These are phyloP conservation scores for Penicillium silybi DNA, from an alignment of 495 filamentous ascomycete species.

Conservation along the genomic window DNA sequence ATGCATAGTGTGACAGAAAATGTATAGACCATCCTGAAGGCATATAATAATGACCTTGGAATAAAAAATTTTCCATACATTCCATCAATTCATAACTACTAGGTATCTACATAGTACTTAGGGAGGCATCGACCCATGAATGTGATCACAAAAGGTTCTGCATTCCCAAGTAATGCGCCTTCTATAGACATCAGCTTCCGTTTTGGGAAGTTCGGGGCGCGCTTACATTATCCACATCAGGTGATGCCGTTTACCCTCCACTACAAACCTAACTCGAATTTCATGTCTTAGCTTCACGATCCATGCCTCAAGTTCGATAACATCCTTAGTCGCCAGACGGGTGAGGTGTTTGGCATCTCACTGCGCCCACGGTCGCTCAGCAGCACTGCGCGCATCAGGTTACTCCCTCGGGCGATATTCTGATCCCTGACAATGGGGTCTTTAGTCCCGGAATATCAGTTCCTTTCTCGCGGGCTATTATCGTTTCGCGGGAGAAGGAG, in stretches of 20 bases:
- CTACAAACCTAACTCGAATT: not conserved
- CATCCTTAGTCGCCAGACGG: conserved; percentile 35
- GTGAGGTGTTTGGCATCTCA: conserved; percentile 40
- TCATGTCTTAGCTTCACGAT: not conserved
- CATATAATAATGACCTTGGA: not conserved
- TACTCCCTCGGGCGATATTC: conserved; percentile 31
- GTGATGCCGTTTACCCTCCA: conserved; percentile 7
- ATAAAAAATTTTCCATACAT: not conserved
- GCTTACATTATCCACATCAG: conserved; percentile 20
- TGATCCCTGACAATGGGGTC: conserved; percentile 48
- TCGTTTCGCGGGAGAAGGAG: conserved; percentile 30
- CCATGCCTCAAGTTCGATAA: not conserved
- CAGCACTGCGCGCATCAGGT: conserved; percentile 44
- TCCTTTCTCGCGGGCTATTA: conserved; percentile 39
- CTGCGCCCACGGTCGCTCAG: conserved; percentile 37
- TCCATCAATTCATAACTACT: too few species aligned
- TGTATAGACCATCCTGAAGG: conserved; percentile 5
- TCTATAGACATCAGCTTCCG: not conserved
- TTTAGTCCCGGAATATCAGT: conserved; percentile 37
- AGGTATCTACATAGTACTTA: too few species aligned
- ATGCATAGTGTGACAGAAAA: conserved; percentile 5
- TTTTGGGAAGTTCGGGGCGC: conserved; percentile 7
- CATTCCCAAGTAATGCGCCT: not conserved
- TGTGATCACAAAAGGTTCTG: not conserved
- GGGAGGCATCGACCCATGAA: not conserved